phyloP scores from a whole-genome alignment of 371 early-diverging fungal genomes.

The Mucor piriformis region DNA sequence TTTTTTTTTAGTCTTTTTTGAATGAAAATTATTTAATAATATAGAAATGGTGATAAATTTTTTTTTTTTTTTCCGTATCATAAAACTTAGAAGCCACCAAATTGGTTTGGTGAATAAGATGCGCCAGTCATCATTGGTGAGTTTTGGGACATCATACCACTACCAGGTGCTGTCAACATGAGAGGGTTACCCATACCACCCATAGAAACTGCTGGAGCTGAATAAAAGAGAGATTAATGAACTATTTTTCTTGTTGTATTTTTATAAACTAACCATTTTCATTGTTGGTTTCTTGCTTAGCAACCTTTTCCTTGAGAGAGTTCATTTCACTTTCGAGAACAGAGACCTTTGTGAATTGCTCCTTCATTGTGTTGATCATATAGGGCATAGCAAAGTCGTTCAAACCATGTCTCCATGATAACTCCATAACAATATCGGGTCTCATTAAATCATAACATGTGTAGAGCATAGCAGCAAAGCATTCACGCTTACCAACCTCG shows the following conservation, averaged over 20 bases:
- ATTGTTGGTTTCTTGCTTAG: constrained; percentile 32
- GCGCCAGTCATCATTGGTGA: constrained; percentile 51
- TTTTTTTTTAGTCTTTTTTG: background rate
- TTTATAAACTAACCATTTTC: constrained; percentile 36
- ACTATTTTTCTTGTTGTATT: background rate
- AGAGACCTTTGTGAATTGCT: constrained; percentile 70
- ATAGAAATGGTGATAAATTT: constrained; percentile 1
- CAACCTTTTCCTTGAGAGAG: constrained; percentile 57
- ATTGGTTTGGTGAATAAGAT: constrained; percentile 30
- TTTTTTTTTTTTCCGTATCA: background rate
- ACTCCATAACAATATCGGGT: constrained; percentile 93
- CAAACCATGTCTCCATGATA: constrained; percentile 88
- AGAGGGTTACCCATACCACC: constrained; percentile 65
- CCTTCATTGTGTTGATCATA: constrained; percentile 86
- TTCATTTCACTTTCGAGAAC: constrained; percentile 51
- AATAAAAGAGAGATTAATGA: background rate
- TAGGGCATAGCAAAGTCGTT: constrained; percentile 96
- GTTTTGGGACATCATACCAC: constrained; percentile 42
- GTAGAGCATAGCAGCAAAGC: constrained; percentile 91
- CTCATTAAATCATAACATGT: constrained; percentile 93
- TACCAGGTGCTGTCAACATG: constrained; percentile 61
- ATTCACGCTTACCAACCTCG: constrained; percentile 84
- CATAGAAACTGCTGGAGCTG: constrained; percentile 37
- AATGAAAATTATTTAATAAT: background rate
- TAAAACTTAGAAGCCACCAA: constrained; percentile 18